Base-by-base conservation (phyloP, 2,329 filamentous ascomycete species). In the Delphinella strobiligena region DNA sequence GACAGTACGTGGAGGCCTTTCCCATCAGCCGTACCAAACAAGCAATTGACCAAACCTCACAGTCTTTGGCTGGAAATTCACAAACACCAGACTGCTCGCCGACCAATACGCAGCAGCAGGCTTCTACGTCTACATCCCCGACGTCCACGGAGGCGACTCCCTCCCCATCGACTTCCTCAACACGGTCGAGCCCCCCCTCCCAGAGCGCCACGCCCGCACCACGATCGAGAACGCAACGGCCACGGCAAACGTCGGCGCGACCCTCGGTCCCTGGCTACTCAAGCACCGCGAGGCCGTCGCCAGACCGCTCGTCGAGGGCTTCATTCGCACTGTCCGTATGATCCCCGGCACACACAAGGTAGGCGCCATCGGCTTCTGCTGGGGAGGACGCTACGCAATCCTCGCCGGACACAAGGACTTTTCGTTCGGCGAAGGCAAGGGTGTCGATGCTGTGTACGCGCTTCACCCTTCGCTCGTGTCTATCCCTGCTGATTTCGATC, bases 1-100 rank as follows among this genome's bases (percentile, higher is more conserved):
- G 64, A 68, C 47, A 64, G 60, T 61, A 49, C 31, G 53, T 37
- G 15, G 31, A 17, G 19, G 22, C 33, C n/a, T 30, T n/a, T 19
- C 10, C n/a, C 12, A n/a, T 32, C 15, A 11, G n/a, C n/a, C n/a
- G n/a, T n/a, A n/a, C n/a, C n/a, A n/a, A n/a, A n/a, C n/a, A n/a
- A n/a, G n/a, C n/a, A 22, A 24, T 27, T 24, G 15, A 14, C 8
- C 36, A 31, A 31, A 41, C 34, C 19, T 17, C 9, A 18, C 34
- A 55, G 56, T 71, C 51, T 69, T 68, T 43, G 67, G 67, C 43
- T 69, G 60, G 60, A 61, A 60, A n/a, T 60, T 69, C 36, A 50
- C 55, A 22, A 69, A 69, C 49, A 51, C 61, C 33, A 60, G 66
- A 22, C 47, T 70, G 3, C 53, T 69, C 11, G 66, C 66, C 10